Conservation (phyloP, 106 monocot genomes). For the Apostasia ramifera region DNA sequence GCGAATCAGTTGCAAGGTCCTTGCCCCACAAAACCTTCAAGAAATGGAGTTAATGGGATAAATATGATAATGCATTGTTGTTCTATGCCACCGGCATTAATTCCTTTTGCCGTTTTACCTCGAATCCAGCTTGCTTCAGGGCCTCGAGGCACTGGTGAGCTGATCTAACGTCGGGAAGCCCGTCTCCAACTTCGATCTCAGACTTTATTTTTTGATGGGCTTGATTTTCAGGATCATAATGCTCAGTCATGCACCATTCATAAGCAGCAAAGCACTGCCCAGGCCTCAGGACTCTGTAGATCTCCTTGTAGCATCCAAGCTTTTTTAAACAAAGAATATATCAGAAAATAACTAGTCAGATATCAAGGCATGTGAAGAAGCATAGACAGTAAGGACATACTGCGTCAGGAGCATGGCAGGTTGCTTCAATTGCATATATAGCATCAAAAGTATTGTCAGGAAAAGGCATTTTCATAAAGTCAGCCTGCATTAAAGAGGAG, state of each 20-base stretch:
- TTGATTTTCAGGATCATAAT: conserved; percentile 67
- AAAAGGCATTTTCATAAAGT: conserved; percentile 98
- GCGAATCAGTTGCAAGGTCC: conserved; percentile 86
- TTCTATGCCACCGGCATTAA: not conserved
- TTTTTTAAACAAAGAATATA: conserved; percentile 5
- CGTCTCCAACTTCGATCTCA: conserved; percentile 95
- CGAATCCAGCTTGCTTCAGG: conserved; percentile 81
- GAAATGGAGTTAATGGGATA: not conserved
- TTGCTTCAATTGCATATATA: conserved; percentile 96
- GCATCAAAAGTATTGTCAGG: conserved; percentile 75
- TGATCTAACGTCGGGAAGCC: conserved; percentile 81
- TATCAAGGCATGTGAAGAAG: not conserved
- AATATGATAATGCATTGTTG: not conserved
- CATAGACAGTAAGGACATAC: conserved; percentile 26
- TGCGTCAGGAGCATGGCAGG: conserved; percentile 94
- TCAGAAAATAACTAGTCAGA: not conserved
- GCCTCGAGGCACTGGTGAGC: conserved; percentile 77
- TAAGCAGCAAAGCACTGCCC: conserved; percentile 96
- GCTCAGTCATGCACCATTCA: conserved; percentile 95
- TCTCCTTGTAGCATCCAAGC: conserved; percentile 94
- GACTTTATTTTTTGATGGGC: conserved; percentile 71
- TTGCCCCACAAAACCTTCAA: conserved; percentile 74
- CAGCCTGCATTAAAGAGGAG: conserved; percentile 45
- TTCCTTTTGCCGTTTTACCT: conserved; percentile 30
- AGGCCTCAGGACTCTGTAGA: conserved; percentile 80